Evolutionary conservation across 1,139 yeast species (phyloP).

Genomic region (Kodamaea derodonti): DNA sequence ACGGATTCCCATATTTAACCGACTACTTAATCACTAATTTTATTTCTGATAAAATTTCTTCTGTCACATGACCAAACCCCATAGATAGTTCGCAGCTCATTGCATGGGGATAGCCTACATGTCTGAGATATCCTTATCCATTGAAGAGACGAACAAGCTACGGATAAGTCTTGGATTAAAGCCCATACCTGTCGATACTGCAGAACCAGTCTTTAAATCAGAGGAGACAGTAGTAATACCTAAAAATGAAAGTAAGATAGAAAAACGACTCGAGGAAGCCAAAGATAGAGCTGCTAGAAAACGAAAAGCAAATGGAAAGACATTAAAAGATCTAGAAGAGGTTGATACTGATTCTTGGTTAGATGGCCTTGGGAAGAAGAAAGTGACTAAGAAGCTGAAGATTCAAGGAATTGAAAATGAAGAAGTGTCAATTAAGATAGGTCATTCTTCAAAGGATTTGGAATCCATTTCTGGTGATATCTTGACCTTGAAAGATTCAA

Average conservation of each 20-base stretch:
- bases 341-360: conserved; percentile 42
- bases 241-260: conserved; percentile 1
- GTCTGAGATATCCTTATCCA: conserved; percentile 1
- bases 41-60: too few relatives aligned
- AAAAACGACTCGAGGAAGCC: conserved; percentile 4
- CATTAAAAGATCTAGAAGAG: conserved; percentile 18
- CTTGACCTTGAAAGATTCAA: conserved; percentile 62
- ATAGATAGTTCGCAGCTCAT: too few relatives aligned
- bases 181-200: conserved; percentile 10
- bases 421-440: conserved; percentile 34
- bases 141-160: conserved; percentile 48
- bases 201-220: too few relatives aligned
- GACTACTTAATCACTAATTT: too few relatives aligned
- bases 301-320: conserved; percentile 13
- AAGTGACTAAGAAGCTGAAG: conserved; percentile 2
- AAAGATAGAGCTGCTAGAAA: conserved; percentile 2
- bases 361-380: conserved; percentile 16
- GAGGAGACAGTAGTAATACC: too few relatives aligned
- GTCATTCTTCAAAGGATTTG: conserved; percentile 26
- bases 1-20: too few relatives aligned
- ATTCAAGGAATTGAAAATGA: conserved; percentile 23
- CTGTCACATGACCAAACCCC: too few relatives aligned
- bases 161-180: conserved; percentile 33
- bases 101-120: too few relatives aligned
- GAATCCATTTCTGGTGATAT: conserved; percentile 36